Conservation (phyloP, 2,329 filamentous ascomycete species). For the Curvularia verruculosa region DNA sequence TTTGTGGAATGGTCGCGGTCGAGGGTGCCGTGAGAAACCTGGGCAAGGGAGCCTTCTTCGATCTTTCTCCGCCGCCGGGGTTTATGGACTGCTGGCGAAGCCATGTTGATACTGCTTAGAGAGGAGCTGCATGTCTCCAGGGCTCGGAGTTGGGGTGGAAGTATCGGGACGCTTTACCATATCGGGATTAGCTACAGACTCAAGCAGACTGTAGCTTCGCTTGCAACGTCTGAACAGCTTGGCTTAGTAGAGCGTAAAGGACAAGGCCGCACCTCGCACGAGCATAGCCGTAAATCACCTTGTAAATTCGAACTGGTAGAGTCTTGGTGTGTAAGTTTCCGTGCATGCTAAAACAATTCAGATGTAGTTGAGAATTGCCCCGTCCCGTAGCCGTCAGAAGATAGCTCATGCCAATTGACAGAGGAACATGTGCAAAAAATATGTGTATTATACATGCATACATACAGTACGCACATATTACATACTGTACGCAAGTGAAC, state of each 20-base stretch:
- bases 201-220: not conserved
- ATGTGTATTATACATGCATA: too few relatives aligned
- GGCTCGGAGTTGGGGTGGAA: constrained; percentile 17
- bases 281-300: not conserved
- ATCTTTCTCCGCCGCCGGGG: constrained; percentile 54
- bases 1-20: constrained; percentile 53
- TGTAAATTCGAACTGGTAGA: not conserved
- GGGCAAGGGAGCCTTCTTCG: constrained; percentile 48
- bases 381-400: not conserved
- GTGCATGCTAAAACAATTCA: not conserved
- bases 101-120: constrained; percentile 32
- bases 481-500: not conserved
- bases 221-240: not conserved
- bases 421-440: not conserved
- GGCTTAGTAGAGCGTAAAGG: not conserved
- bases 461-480: not conserved
- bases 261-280: not conserved
- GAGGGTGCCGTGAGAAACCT: constrained; percentile 53
- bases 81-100: constrained; percentile 46
- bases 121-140: constrained; percentile 6
- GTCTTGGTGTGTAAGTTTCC: not conserved
- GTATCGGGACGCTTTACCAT: constrained; percentile 10
- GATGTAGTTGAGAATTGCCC: not conserved
- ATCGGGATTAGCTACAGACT: constrained; percentile 9
- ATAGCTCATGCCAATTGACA: not conserved